Conservation (phyloP, 495 filamentous ascomycete species). For the Xylaria bambusicola region DNA sequence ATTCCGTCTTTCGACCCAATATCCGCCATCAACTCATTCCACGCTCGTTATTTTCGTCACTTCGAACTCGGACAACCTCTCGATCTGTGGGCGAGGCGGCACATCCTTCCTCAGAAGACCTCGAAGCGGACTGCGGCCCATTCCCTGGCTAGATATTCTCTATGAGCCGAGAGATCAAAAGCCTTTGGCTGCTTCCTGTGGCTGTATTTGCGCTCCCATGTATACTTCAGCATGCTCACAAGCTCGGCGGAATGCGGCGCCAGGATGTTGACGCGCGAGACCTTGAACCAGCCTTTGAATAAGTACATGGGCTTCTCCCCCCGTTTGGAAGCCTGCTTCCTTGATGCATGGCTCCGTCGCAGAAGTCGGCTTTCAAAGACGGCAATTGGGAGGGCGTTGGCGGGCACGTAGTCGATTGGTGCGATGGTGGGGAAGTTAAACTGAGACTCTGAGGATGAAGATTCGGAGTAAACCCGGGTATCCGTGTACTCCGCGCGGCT, state of each 20-base stretch:
- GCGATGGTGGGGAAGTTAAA: constrained; percentile 14
- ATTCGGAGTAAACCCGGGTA: constrained; percentile 14
- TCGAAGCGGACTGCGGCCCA: constrained; percentile 34
- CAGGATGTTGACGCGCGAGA: constrained; percentile 26
- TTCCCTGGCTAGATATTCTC: constrained; percentile 13
- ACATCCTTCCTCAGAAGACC: constrained; percentile 19
- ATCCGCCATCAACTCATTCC: constrained; percentile 12
- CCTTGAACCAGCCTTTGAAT: constrained; percentile 30
- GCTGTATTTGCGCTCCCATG: constrained; percentile 27
- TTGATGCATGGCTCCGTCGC: no score
- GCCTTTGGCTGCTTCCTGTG: constrained; percentile 11
- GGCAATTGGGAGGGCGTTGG: constrained; percentile 17
- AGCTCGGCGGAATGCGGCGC: constrained; percentile 28
- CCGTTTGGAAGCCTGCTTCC: not conserved
- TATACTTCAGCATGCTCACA: constrained; percentile 27
- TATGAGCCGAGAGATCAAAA: constrained; percentile 18
- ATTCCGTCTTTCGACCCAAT: not conserved
- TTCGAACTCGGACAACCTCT: constrained; percentile 10
- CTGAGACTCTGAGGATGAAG: not conserved
- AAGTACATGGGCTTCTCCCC: not conserved
- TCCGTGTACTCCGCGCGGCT: constrained; percentile 12
- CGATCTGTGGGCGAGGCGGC: constrained; percentile 19
- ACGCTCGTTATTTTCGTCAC: not conserved
- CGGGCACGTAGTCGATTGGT: constrained; percentile 28
- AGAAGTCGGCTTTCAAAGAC: constrained; percentile 25